Conservation (phyloP, 2,329 filamentous ascomycete genomes). For the Diaporthe ampelina region DNA sequence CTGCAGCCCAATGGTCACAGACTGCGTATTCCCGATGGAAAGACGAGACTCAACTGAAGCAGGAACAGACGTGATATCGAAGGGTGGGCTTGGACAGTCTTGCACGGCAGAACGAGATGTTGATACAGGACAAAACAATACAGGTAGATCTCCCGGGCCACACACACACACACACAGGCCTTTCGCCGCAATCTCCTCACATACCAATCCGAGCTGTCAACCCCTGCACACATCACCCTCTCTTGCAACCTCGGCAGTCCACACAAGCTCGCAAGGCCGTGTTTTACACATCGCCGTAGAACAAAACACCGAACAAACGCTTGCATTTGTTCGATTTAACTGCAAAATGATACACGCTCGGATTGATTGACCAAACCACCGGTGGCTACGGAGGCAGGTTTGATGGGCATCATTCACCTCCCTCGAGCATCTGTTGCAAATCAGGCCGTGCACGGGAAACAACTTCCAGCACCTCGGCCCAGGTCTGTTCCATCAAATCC, state of each 20-base stretch:
- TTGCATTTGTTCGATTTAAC: not conserved
- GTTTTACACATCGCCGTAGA: not conserved
- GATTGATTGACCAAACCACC: not conserved
- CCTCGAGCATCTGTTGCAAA: not conserved
- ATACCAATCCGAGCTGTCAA: not conserved
- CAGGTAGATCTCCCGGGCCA: not conserved
- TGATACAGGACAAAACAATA: not conserved
- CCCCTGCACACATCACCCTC: not conserved
- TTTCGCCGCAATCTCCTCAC: not conserved
- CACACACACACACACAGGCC: not conserved
- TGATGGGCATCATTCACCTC: not conserved
- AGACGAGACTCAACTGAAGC: not conserved
- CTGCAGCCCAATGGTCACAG: not conserved
- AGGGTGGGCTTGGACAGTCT: not conserved
- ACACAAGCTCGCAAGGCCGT: no score
- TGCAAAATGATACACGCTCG: not conserved
- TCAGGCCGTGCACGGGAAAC: not conserved
- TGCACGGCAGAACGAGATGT: not conserved
- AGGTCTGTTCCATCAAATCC: conserved; percentile 11
- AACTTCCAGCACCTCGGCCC: not conserved
- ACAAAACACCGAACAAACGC: not conserved
- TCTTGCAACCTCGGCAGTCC: not conserved
- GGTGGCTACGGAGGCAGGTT: not conserved
- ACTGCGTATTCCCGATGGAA: not conserved
- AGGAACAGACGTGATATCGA: not conserved